A percentile compares a stretch with the other conserved stretches of the same genome.
Evolutionary conservation across 306 rosid species (phyloP).

Genomic region (Vigna angularis): DNA sequence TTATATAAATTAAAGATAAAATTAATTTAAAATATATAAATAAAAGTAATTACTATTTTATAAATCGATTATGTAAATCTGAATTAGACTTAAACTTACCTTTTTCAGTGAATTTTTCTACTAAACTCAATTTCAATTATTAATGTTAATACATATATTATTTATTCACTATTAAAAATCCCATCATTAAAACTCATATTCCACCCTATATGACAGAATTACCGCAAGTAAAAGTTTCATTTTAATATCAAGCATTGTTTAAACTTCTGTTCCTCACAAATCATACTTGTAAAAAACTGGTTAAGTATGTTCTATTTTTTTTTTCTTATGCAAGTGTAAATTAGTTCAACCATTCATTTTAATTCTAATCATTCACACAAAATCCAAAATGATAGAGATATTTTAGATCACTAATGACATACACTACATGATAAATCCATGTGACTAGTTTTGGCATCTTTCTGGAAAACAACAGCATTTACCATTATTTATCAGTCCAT

Average conservation of each 20-base stretch:
- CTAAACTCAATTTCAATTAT: too few species aligned
- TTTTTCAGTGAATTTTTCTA: too few species aligned
- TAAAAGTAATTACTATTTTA: too few species aligned
- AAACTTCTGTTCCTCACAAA: not conserved
- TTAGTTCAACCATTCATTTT: not conserved
- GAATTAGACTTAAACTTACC: too few species aligned
- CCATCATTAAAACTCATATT: too few species aligned
- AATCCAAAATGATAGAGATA: constrained; percentile 2
- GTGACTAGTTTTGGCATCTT: constrained; percentile 37
- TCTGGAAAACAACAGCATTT: constrained; percentile 9
- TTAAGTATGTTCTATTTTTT: not conserved
- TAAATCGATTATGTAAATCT: too few species aligned
- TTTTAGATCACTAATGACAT: constrained; percentile 21
- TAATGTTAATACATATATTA: too few species aligned
- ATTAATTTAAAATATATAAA: too few species aligned
- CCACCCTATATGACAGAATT: not conserved
- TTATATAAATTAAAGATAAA: too few species aligned
- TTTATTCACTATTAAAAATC: too few species aligned
- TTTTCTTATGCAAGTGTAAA: not conserved
- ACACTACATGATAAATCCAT: constrained; percentile 27
- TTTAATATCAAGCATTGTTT: not conserved
- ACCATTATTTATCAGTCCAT: constrained; percentile 1
- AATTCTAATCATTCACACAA: not conserved
- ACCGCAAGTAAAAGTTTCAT: not conserved
- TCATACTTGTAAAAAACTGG: not conserved